These are phyloP conservation scores for Lactarius akahatsu DNA, from an alignment of 768 basidiomycete species.

Conservation along the genomic window DNA sequence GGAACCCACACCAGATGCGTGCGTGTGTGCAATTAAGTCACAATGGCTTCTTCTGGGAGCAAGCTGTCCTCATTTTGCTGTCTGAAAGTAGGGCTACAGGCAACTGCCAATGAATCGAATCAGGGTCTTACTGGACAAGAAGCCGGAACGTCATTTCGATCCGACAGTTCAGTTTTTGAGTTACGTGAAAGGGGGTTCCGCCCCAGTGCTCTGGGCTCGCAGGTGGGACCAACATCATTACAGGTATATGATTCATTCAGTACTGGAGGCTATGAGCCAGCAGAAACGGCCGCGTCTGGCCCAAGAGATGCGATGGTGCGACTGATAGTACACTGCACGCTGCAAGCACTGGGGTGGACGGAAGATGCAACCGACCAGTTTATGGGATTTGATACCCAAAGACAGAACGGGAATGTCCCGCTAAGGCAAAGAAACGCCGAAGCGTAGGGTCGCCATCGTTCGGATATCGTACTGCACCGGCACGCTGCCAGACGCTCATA, in stretches of 20 bases:
- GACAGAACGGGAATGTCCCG: neutral
- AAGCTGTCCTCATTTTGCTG: neutral
- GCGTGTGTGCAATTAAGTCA: neutral
- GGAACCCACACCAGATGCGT: neutral
- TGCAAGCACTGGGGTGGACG: neutral
- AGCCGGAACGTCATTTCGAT: neutral
- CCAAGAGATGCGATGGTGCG: neutral
- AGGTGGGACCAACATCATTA: neutral
- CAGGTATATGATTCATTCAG: neutral
- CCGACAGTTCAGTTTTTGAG: neutral
- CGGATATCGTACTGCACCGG: neutral
- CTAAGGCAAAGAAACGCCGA: neutral
- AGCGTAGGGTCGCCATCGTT: neutral
- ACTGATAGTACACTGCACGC: neutral
- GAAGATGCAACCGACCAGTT: neutral
- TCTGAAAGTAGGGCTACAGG: neutral
- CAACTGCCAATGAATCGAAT: conserved; percentile 16
- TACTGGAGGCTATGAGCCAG: neutral
- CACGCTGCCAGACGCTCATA: neutral
- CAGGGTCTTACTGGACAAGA: conserved; percentile 1
- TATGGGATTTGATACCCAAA: neutral
- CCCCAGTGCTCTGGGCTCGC: neutral
- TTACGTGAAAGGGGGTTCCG: neutral
- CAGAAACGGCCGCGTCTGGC: neutral
- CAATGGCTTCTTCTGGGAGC: neutral